These are phyloP conservation scores for Cytospora paraplurivora DNA, from an alignment of 2,329 filamentous ascomycete genomes.

Conservation along the genomic window DNA sequence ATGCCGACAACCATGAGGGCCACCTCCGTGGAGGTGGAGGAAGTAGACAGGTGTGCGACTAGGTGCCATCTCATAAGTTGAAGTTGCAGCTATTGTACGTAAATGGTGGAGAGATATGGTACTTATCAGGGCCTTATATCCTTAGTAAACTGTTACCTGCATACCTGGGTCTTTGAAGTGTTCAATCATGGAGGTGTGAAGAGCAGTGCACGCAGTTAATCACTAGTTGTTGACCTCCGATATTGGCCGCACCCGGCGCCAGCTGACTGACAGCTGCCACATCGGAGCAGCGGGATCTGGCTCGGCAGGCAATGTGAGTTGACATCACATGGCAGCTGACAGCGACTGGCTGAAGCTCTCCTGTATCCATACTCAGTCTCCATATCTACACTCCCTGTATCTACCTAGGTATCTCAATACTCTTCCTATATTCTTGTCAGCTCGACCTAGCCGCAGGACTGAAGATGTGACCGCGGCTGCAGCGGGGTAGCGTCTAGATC, in stretches of 20 bases:
- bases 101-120: too few relatives aligned
- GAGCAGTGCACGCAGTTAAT: not conserved
- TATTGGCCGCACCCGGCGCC: not conserved
- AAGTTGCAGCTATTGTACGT: too few relatives aligned
- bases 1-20: too few relatives aligned
- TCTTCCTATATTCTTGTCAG: not conserved
- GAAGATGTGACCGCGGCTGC: constrained; percentile 17
- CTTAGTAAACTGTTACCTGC: too few relatives aligned
- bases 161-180: too few relatives aligned
- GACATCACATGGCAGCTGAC: constrained; percentile 10
- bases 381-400: too few relatives aligned
- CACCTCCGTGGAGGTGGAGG: too few relatives aligned
- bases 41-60: too few relatives aligned
- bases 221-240: not conserved
- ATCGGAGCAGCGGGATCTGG: not conserved
- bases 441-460: not conserved
- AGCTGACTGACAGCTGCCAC: not conserved
- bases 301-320: constrained; percentile 1
- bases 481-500: constrained; percentile 4
- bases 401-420: not conserved
- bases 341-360: not conserved
- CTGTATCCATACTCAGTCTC: too few relatives aligned
- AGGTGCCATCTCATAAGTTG: too few relatives aligned
- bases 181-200: not conserved
- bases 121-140: too few relatives aligned